Conservation (phyloP, 176 grass and related monocot species). For the Alopecurus myosuroides region DNA sequence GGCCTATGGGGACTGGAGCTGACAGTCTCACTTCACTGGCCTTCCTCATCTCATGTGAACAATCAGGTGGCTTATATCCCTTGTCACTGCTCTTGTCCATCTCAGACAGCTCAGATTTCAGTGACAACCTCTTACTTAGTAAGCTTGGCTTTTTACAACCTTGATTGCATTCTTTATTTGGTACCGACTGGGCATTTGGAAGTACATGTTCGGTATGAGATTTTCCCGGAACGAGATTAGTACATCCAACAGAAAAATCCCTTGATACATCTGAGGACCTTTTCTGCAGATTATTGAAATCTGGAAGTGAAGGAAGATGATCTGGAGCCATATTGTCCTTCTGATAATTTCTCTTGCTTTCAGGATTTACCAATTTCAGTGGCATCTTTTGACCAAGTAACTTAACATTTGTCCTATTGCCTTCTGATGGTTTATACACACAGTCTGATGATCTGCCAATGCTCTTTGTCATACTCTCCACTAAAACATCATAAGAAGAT, state of each 20-base stretch:
- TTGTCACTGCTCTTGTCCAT: background rate
- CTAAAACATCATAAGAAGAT: constrained; percentile 26
- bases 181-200: constrained; percentile 11
- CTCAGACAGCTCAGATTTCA: constrained; percentile 31
- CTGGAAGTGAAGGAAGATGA: background rate
- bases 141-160: constrained; percentile 29
- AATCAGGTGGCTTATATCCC: background rate
- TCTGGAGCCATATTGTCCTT: constrained; percentile 51
- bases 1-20: background rate
- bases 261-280: constrained; percentile 23
- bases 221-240: constrained; percentile 18
- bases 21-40: background rate
- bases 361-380: constrained; percentile 26
- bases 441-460: constrained; percentile 1
- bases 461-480: constrained; percentile 12
- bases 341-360: constrained; percentile 30
- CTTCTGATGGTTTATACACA: constrained; percentile 20
- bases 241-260: constrained; percentile 8
- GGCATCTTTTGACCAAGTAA: constrained; percentile 27
- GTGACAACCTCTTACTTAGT: constrained; percentile 33
- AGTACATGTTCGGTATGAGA: background rate
- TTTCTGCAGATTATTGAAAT: constrained; percentile 23
- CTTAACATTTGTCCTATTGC: constrained; percentile 32
- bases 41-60: background rate
- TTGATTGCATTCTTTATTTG: constrained; percentile 33